A percentile compares a stretch with the other conserved stretches of the same genome.
Evolutionary conservation across 306 rosid species (phyloP).

Genomic region (Cicer cuneatum): DNA sequence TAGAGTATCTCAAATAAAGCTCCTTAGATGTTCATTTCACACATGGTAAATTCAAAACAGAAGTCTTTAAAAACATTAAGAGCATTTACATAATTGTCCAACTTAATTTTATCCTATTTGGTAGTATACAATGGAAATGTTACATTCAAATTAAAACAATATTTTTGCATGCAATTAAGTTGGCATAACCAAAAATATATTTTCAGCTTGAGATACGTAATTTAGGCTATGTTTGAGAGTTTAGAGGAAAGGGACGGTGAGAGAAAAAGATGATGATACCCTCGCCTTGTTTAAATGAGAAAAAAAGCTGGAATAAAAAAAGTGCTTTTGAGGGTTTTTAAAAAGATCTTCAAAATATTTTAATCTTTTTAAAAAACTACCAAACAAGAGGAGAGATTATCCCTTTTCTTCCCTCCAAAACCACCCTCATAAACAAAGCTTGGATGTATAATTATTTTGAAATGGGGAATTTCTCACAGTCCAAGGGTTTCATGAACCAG

Average conservation of each 20-base stretch:
- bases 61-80: background rate
- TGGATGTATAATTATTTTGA: conserved; percentile 7
- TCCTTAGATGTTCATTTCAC: background rate
- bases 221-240: background rate
- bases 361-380: background rate
- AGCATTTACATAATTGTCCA: background rate
- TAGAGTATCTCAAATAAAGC: background rate
- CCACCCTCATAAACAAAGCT: background rate
- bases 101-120: background rate
- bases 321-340: background rate
- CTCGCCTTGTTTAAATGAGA: too few relatives aligned
- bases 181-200: background rate
- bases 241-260: background rate
- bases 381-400: background rate
- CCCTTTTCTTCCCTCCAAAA: background rate
- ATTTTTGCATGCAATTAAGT: background rate
- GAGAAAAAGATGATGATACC: too few relatives aligned
- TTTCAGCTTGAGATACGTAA: conserved; percentile 5
- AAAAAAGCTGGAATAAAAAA: too few relatives aligned
- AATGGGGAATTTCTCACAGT: conserved; percentile 59
- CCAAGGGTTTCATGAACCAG: conserved; percentile 68
- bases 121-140: background rate
- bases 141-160: background rate
- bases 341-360: background rate
- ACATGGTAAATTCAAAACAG: too few relatives aligned